Base-by-base conservation (phyloP, 2,329 filamentous ascomycete genomes). In the Pseudopyricularia javanii region DNA sequence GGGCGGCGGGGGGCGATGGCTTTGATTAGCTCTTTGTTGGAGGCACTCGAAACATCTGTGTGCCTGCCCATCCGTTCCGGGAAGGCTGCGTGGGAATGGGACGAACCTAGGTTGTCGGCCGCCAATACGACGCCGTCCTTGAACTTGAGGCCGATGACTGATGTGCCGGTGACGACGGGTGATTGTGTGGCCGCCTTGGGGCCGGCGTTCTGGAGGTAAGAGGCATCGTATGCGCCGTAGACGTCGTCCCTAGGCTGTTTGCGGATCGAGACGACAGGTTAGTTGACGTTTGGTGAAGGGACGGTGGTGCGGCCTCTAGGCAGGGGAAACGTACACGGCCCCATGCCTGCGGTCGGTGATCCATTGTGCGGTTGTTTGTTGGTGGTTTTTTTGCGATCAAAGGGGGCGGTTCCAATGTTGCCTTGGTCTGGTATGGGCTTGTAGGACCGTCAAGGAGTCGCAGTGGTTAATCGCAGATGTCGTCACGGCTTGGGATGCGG, bases 71-170 rank as follows among this genome's bases (percentile, higher is more conserved):
- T n/a, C n/a, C n/a, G n/a, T n/a, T n/a, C n/a, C n/a, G n/a, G n/a
- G n/a, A n/a, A n/a, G n/a, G n/a, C n/a, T n/a, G n/a, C n/a, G n/a
- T n/a, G n/a, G n/a, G n/a, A n/a, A n/a, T n/a, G n/a, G 58, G 33
- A 61, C 75, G 53, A 75, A 95, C 90, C 90, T 59, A 98, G 75
- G 74, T 97, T 98, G 71, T 98, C 93, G 63, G 93, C 89, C 51
- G 91, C 93, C 68, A 98, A 91, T 63, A 95, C 91, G 58, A 98
- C 90, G 65, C 93, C 93, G 61, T 91, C 88, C 65, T 90, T 91
- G 79, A 90, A 98, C 76, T 97, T 97, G 68, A 96, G 79, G 58
- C 85, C 93, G 54, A 98, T 72, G 58, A 98, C 93, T 52, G 93
- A 97, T 50, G 93, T 97, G 65, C 93, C 93, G 51, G 93, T 98